Evolutionary conservation across 2,329 filamentous ascomycete species (phyloP).

Genomic region (Aspergillus pseudoterreus): DNA sequence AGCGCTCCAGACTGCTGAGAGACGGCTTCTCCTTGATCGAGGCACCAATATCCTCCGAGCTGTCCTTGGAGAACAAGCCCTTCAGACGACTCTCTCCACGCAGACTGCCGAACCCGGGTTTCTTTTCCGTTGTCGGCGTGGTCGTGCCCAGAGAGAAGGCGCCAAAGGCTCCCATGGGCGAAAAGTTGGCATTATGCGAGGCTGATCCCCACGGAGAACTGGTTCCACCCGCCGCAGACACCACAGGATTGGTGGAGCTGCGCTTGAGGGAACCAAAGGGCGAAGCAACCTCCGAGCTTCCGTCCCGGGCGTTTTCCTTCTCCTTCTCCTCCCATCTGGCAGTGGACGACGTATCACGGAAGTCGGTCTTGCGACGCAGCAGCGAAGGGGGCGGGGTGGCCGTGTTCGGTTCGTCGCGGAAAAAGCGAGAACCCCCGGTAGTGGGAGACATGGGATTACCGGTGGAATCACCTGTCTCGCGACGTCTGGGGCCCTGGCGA

Average conservation of each 20-base stretch:
- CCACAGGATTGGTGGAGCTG: constrained; percentile 52
- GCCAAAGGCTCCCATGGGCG: constrained; percentile 81
- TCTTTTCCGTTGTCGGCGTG: constrained; percentile 64
- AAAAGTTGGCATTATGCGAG: constrained; percentile 60
- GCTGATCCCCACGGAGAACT: constrained; percentile 58
- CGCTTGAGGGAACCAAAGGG: constrained; percentile 56
- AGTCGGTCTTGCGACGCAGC: constrained; percentile 59
- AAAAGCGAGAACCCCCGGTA: constrained; percentile 41
- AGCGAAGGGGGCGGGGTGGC: constrained; percentile 59
- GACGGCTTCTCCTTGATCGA: constrained; percentile 55
- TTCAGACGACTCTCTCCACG: constrained; percentile 81
- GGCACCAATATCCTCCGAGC: constrained; percentile 58
- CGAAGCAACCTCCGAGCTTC: constrained; percentile 36
- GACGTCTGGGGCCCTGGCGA: constrained; percentile 72
- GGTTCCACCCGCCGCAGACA: constrained; percentile 45
- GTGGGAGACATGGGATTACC: constrained; percentile 48
- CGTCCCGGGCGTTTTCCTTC: constrained; percentile 46
- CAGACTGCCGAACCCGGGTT: constrained; percentile 61
- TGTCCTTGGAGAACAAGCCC: constrained; percentile 76
- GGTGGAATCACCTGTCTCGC: constrained; percentile 76
- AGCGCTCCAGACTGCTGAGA: constrained; percentile 50
- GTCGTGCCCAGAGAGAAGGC: constrained; percentile 69
- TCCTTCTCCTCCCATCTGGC: constrained; percentile 49
- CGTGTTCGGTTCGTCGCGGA: constrained; percentile 51
- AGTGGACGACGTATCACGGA: constrained; percentile 47